A percentile compares a stretch with the other conserved stretches of the same genome.
phyloP scores from a whole-genome alignment of 352 stramenopile species.

The Phytopythium montanum region DNA sequence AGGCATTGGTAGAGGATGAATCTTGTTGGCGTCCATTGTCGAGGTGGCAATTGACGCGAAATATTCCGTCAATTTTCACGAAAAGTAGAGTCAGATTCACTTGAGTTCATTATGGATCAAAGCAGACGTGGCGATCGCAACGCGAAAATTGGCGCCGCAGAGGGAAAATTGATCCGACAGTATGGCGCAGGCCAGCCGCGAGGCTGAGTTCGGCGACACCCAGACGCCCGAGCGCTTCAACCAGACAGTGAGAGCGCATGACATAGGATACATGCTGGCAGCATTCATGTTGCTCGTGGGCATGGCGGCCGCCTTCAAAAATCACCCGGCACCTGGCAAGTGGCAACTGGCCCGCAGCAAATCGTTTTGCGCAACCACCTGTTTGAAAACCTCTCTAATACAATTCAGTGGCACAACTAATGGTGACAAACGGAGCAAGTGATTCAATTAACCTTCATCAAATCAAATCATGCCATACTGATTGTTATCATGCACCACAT shows the following conservation, averaged over 20 bases:
- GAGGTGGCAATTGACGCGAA: neutral
- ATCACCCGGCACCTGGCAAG: neutral
- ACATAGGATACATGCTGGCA: neutral
- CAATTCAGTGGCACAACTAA: neutral
- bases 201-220: too few relatives aligned
- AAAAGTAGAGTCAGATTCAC: neutral
- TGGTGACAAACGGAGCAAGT: neutral
- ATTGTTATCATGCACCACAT: neutral
- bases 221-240: neutral
- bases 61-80: conserved; percentile 4
- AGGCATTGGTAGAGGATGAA: neutral
- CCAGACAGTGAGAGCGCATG: neutral
- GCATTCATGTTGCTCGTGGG: neutral
- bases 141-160: neutral
- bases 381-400: neutral
- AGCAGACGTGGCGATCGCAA: neutral
- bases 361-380: conserved; percentile 1
- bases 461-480: neutral
- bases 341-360: neutral
- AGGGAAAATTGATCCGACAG: neutral
- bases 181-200: too few relatives aligned
- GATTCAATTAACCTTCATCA: neutral
- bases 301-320: too few relatives aligned
- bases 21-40: conserved; percentile 1
- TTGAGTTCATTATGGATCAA: neutral